These are phyloP conservation scores for Ophiostoma populinum DNA, from an alignment of 2,329 filamentous ascomycete genomes.

Conservation along the genomic window DNA sequence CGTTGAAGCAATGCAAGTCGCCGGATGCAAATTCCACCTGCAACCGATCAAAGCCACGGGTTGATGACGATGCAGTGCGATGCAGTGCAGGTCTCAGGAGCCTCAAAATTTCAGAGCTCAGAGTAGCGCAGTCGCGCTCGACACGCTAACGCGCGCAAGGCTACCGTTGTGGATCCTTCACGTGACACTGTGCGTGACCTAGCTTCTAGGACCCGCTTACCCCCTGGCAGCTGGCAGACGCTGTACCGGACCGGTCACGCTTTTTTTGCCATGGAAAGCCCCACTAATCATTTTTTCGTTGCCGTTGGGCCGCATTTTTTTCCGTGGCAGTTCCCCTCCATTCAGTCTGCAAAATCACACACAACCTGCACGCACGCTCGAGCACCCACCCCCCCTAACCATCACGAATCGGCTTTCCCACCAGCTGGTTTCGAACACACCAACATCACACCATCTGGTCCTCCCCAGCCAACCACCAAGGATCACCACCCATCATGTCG, in stretches of 20 bases:
- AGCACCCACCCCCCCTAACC: not conserved
- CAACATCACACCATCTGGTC: too few species aligned
- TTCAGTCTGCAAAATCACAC: not conserved
- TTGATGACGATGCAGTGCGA: too few species aligned
- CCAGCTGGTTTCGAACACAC: too few species aligned
- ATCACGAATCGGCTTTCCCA: not conserved
- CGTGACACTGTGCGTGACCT: not conserved
- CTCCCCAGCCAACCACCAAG: not conserved
- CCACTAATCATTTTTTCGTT: constrained; percentile 10
- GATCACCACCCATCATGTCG: constrained; percentile 35
- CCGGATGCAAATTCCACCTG: too few species aligned
- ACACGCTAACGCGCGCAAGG: too few species aligned
- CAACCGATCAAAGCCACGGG: too few species aligned
- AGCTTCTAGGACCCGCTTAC: not conserved
- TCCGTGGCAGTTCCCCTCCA: constrained; percentile 8
- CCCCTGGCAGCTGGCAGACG: not conserved
- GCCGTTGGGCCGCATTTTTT: constrained; percentile 5
- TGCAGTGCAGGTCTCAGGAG: too few species aligned
- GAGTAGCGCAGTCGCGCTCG: too few species aligned
- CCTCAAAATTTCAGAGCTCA: too few species aligned
- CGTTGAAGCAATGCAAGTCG: too few species aligned
- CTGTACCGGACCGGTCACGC: not conserved
- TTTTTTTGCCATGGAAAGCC: constrained; percentile 5
- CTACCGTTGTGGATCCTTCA: not conserved
- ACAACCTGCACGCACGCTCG: not conserved